Percentiles rank a stretch among this genome's conserved stretches.
These are phyloP conservation scores for Byssochlamys sp. DNA, from an alignment of 2,329 filamentous ascomycete genomes.

Conservation along the genomic window DNA sequence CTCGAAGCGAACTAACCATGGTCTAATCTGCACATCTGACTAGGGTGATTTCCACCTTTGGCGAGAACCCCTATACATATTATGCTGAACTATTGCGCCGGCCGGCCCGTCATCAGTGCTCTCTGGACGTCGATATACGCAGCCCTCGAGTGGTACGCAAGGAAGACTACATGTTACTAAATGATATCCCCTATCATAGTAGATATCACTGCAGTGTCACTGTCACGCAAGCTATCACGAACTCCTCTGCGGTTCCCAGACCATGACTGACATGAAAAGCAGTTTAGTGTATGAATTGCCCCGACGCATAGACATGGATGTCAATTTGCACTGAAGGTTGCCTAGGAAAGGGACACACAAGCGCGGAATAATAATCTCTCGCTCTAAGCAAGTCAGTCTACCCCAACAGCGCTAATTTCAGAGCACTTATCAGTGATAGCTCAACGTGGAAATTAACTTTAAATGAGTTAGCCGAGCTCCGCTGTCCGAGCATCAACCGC, in stretches of 20 bases:
- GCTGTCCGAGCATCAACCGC: not conserved
- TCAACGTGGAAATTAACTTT: not conserved
- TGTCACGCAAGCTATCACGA: not conserved
- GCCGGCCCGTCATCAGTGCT: not conserved
- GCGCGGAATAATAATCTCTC: not conserved
- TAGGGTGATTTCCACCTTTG: not conserved
- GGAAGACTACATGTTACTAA: not conserved
- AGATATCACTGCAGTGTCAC: not conserved
- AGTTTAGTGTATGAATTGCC: not conserved
- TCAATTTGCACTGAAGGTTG: not conserved
- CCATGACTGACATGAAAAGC: not conserved
- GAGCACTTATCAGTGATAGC: not conserved
- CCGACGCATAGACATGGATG: not conserved
- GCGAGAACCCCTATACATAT: not conserved
- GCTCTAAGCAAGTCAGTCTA: not conserved
- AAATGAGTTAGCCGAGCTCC: not conserved
- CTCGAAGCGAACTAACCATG: not conserved
- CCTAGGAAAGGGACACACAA: not conserved
- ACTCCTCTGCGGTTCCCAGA: not conserved
- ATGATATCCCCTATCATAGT: not conserved
- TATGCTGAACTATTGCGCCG: not conserved
- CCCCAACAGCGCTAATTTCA: not conserved
- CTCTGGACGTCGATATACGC: not conserved
- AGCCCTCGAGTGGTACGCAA: not conserved
- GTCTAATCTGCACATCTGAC: not conserved